Evolutionary conservation across 257 asterid species (phyloP).

Genomic region (Solanum sitiens): DNA sequence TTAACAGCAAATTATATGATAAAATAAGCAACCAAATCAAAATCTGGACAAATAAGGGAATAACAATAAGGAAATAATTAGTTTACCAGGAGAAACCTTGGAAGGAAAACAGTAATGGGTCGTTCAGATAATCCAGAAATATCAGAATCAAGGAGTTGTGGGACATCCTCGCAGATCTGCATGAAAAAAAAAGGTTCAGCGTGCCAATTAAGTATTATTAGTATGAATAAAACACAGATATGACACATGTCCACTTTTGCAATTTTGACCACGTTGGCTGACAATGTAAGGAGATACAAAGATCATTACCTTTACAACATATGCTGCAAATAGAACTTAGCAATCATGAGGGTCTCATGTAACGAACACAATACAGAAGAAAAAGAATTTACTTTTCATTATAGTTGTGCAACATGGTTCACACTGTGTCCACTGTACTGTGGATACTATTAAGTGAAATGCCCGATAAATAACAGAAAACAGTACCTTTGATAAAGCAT

Average conservation of each 20-base stretch:
- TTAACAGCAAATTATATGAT: neutral
- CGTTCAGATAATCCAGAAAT: slow-evolving; percentile 73
- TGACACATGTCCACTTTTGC: neutral
- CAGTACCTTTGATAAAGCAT: slow-evolving; percentile 91
- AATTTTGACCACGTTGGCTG: neutral
- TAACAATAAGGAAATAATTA: neutral
- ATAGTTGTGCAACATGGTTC: neutral
- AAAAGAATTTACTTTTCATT: neutral
- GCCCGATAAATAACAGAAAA: neutral
- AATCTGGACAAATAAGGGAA: neutral
- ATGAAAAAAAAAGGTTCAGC: neutral
- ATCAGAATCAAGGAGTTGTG: slow-evolving; percentile 78
- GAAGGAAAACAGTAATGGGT: slow-evolving; percentile 78
- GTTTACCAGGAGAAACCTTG: slow-evolving; percentile 77
- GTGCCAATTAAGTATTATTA: neutral
- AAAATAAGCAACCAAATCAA: neutral
- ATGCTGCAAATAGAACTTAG: neutral
- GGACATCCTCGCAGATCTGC: slow-evolving; percentile 79
- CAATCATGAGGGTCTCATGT: neutral
- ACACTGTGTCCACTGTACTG: neutral
- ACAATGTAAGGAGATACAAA: neutral
- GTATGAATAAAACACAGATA: neutral
- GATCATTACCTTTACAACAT: neutral
- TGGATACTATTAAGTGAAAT: neutral
- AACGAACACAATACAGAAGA: neutral